These are phyloP conservation scores for Elsinoe arachidis DNA, from an alignment of 2,329 filamentous ascomycete genomes.

Conservation along the genomic window DNA sequence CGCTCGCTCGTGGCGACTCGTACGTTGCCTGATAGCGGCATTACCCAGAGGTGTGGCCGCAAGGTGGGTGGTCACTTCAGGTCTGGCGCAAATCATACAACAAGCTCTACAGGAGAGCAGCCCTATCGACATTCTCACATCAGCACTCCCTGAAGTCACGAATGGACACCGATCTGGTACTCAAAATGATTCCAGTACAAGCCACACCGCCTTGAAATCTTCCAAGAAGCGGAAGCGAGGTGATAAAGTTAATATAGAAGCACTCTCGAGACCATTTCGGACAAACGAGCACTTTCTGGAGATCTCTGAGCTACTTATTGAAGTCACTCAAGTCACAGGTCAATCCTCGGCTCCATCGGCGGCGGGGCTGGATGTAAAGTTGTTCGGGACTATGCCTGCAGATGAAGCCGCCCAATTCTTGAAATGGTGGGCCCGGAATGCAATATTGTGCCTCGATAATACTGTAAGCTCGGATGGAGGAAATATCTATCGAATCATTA, in stretches of 20 bases:
- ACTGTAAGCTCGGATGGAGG: no score
- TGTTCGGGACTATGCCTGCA: neutral
- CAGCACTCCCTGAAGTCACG: neutral
- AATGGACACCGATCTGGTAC: neutral
- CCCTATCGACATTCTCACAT: neutral
- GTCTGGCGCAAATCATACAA: constrained; percentile 3
- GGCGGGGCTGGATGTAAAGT: neutral
- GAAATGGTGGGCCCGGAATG: neutral
- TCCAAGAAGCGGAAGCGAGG: constrained; percentile 6
- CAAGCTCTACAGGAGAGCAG: constrained; percentile 7
- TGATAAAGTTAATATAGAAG: neutral
- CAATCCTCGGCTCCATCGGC: neutral
- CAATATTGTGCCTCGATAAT: neutral
- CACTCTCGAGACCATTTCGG: neutral
- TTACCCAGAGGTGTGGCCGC: constrained; percentile 12
- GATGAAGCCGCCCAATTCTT: neutral
- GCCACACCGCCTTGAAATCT: neutral
- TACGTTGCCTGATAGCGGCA: constrained; percentile 27
- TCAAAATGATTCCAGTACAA: neutral
- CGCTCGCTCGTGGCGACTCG: constrained; percentile 47
- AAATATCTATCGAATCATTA: neutral
- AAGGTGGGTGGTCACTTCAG: constrained; percentile 6
- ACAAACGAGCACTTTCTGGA: neutral
- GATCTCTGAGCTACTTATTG: neutral
- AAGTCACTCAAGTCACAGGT: neutral